Evolutionary conservation across 2,329 filamentous ascomycete species (phyloP), one percentile per base, ranked within the genome.

Genomic region (Rasamsonia emersonii): DNA sequence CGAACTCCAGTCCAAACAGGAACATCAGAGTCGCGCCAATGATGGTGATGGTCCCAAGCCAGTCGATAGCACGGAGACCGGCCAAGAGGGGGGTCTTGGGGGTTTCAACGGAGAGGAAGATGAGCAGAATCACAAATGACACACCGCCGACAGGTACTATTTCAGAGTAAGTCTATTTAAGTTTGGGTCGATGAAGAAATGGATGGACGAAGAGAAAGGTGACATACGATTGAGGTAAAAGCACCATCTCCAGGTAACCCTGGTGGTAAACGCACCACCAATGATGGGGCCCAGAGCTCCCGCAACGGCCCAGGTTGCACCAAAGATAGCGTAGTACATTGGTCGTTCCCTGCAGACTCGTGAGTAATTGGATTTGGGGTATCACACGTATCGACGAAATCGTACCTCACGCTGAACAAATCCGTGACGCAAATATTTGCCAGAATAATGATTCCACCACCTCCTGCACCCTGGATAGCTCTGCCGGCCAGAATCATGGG

Each of bases 21-120:
- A 93, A 68, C 83, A 93, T 89, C 13, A 93, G 66, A 0, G 83
- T 88, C 13, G 80, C 84, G 24, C 81, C 82, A 15, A 88, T 71
- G 51, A 93, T 75, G 18, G 69, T 61, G 16, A 78, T 43, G 1
- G 67, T 70, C n/a, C 76, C 76, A 7, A 73, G 44, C 76, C 76
- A 80, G 53, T 79, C 76, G 39, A 80, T 75, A 4, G 71, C 68
- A 40, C 70, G 71, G 24, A 79, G 49, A 5, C 75, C 75, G 11
- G 68, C 65, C 24, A 67, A 37, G 4, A 79, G 53, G 0, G 72
- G 70, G 1, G 75, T 79, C 41, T 67, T 73, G 9, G 75, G 73
- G 1, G 71, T 75, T 42, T 78, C 69, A 32, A 79, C 59, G 39
- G 76, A 69, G 23, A 80, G 62, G 56, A 75, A 75, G 49, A 79